Evolutionary conservation across 345 rosid species (phyloP), one percentile per base, ranked within the genome.

Genomic region (Lepidium didymum): DNA sequence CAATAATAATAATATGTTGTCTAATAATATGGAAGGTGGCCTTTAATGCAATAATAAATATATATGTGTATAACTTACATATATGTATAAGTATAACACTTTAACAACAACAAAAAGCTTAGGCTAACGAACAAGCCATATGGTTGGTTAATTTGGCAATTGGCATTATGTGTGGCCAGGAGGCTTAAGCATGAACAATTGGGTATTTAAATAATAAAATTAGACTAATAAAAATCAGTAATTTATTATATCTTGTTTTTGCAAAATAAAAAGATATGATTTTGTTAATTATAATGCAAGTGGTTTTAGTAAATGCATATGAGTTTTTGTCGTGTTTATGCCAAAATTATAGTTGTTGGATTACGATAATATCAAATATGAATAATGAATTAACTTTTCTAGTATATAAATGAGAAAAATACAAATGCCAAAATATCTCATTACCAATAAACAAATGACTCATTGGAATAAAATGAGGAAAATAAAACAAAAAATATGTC

Each of bases 311-410:
- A 44, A 69, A 69, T 55, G 47, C 64, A 38, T 67, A 67, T 63
- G 60, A 50, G 72, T 58, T 66, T 61, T 66, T 73, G 72, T 50
- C 72, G 10, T 51, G 0, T 51, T 54, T 66, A 31, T 58, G 21
- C 72, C 56, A 66, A 73, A 46, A 66, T 42, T 58, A 40, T 64
- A 73, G 77, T 66, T 50, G 77, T 66, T 73, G 52, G 77, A 42
- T 50, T 45, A 73, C 7, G 77, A 73, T 65, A 73, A 73, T 65
- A 65, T 64, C 53, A 41, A 21, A 57, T 73, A 42, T 49, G 38
- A 64, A 49, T 29, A 57, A 18, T 21, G 19, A 64, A 5, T 57
- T 44, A 57, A 33, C 7, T 8, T 9, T n/a, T 13, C 8, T 2
- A 6, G 14, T 44, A 43, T 18, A 59, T 34, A 35, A 62, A 45